Evolutionary conservation across 2,329 filamentous ascomycete species (phyloP).

Genomic region (Fusarium protoensiforme): DNA sequence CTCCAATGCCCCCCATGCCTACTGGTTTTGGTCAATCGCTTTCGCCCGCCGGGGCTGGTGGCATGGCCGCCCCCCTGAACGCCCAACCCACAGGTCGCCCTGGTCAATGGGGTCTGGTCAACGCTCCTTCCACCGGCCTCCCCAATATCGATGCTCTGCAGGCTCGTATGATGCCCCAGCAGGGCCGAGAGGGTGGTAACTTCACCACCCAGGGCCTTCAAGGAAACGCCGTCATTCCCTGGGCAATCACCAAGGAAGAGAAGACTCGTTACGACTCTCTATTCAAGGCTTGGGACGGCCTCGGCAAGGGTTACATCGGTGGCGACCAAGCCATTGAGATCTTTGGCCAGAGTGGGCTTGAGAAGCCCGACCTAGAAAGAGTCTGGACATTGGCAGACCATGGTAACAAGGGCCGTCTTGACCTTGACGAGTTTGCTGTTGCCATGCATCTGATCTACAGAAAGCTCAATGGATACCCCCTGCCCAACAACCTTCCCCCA

Average conservation of each 20-base stretch:
- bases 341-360: conserved; percentile 93
- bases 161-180: conserved; percentile 96
- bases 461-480: conserved; percentile 93
- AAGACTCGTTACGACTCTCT: conserved; percentile 96
- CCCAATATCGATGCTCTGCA: conserved; percentile 95
- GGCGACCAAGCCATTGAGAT: conserved; percentile 96
- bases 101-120: conserved; percentile 98
- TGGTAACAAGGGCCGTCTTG: conserved; percentile 91
- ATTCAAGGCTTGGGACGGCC: conserved; percentile 96
- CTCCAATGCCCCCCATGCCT: conserved; percentile 86
- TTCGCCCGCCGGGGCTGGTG: conserved; percentile 70
- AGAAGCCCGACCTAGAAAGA: conserved; percentile 88
- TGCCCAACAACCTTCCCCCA: conserved; percentile 86
- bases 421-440: conserved; percentile 97
- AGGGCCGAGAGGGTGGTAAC: conserved; percentile 83
- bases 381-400: conserved; percentile 96
- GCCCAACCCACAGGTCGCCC: conserved; percentile 94
- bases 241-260: conserved; percentile 98
- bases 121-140: conserved; percentile 87
- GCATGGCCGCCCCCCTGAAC: conserved; percentile 77
- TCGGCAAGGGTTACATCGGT: conserved; percentile 90
- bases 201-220: conserved; percentile 89
- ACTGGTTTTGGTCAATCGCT: conserved; percentile 67
- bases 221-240: conserved; percentile 95
- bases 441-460: conserved; percentile 99